phyloP scores from a whole-genome alignment of 306 rosid species.

The Begonia masoniana region DNA sequence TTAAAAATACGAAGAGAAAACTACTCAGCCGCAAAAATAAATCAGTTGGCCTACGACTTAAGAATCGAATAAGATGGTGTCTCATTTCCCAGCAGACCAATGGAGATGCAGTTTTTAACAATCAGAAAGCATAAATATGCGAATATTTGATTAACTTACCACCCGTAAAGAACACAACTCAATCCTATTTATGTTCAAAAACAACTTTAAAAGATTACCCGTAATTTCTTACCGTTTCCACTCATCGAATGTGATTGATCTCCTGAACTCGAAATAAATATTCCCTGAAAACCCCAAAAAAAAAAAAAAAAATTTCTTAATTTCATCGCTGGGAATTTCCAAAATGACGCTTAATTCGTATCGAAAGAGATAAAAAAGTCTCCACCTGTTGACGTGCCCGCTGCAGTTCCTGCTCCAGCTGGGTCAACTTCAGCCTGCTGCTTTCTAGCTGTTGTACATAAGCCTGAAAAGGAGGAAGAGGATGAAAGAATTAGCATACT shows the following conservation, averaged over 20 bases:
- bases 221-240: constrained; percentile 53
- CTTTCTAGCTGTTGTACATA: constrained; percentile 95
- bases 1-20: too few relatives aligned
- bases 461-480: constrained; percentile 29
- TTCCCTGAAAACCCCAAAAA: constrained; percentile 33
- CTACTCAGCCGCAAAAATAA: too few relatives aligned
- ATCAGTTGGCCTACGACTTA: too few relatives aligned
- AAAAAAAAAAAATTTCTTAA: background rate
- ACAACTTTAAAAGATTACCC: too few relatives aligned
- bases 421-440: constrained; percentile 81
- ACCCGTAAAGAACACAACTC: too few relatives aligned
- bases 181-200: too few relatives aligned
- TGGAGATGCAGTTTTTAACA: too few relatives aligned
- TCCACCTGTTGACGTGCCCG: constrained; percentile 90
- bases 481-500: background rate
- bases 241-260: constrained; percentile 95
- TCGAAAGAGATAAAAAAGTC: constrained; percentile 1
- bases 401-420: constrained; percentile 91
- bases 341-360: background rate
- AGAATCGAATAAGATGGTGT: too few relatives aligned
- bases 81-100: too few relatives aligned
- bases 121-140: too few relatives aligned
- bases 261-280: constrained; percentile 82
- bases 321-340: background rate
- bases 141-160: too few relatives aligned